Evolutionary conservation across 2,329 filamentous ascomycete species (phyloP).

Genomic region (Hortaea werneckii): DNA sequence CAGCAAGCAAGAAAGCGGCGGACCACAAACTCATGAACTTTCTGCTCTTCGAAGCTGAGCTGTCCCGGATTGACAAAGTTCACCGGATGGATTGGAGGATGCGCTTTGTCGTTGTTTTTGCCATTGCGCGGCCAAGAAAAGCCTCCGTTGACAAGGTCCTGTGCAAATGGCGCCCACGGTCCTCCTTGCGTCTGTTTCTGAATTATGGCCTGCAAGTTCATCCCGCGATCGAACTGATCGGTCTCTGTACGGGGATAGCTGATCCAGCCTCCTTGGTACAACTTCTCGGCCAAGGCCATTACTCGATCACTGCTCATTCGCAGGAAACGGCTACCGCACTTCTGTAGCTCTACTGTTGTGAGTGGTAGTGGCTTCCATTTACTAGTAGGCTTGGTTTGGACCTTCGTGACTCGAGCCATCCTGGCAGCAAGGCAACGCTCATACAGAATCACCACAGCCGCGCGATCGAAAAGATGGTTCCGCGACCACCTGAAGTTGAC

Average conservation of each 20-base stretch:
- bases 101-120: conserved; percentile 87
- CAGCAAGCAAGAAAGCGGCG: conserved; percentile 92
- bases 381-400: conserved; percentile 81
- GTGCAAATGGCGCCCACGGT: conserved; percentile 73
- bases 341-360: conserved; percentile 93
- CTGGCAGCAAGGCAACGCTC: conserved; percentile 73
- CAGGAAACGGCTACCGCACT: conserved; percentile 81
- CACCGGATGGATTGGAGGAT: conserved; percentile 93
- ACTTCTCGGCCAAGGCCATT: conserved; percentile 73
- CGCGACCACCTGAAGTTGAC: conserved; percentile 80
- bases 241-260: conserved; percentile 97
- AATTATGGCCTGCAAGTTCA: conserved; percentile 70
- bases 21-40: conserved; percentile 85
- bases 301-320: conserved; percentile 85
- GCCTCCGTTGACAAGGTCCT: conserved; percentile 59
- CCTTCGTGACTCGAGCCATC: conserved; percentile 68
- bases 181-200: conserved; percentile 72
- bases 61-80: conserved; percentile 59
- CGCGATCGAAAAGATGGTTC: conserved; percentile 76
- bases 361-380: conserved; percentile 91
- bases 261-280: conserved; percentile 93
- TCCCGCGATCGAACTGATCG: conserved; percentile 84
- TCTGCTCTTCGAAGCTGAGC: conserved; percentile 52
- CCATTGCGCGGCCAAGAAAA: conserved; percentile 77
- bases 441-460: conserved; percentile 68